Evolutionary conservation across 75 land plant genomes (phyloP).

Genomic region (Gnetum montanum): DNA sequence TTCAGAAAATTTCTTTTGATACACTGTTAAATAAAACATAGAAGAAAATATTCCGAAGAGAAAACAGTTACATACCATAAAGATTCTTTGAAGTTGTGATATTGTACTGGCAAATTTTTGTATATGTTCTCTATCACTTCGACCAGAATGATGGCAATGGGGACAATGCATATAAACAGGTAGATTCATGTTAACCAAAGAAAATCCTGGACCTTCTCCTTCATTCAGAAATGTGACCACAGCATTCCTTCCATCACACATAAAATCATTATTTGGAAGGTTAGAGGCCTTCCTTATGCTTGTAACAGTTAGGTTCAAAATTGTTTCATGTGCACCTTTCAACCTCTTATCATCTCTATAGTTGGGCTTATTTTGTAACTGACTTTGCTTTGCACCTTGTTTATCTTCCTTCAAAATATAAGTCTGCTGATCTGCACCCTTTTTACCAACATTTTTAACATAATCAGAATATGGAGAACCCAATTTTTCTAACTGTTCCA

Average conservation of each 20-base stretch:
- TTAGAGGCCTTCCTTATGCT: neutral
- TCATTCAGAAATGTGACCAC: constrained; percentile 27
- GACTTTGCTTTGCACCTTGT: constrained; percentile 13
- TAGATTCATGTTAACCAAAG: constrained; percentile 64
- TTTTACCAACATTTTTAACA: constrained; percentile 2
- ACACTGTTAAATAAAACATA: too few relatives aligned
- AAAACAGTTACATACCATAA: constrained; percentile 45
- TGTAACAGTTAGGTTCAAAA: constrained; percentile 10
- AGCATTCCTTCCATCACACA: constrained; percentile 13
- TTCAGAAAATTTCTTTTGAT: too few relatives aligned
- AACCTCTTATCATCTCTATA: neutral
- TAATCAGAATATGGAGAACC: constrained; percentile 22
- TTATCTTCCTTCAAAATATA: constrained; percentile 14
- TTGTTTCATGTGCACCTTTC: constrained; percentile 1
- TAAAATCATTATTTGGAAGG: constrained; percentile 10
- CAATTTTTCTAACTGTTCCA: constrained; percentile 55
- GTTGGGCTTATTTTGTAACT: neutral
- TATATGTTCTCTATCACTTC: constrained; percentile 26
- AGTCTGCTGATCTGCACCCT: constrained; percentile 3
- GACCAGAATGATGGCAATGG: constrained; percentile 42
- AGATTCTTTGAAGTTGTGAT: constrained; percentile 94
- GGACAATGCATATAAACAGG: constrained; percentile 95
- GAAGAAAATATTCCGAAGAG: neutral
- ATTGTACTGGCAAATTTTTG: constrained; percentile 65
- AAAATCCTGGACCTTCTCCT: constrained; percentile 44